Conservation (phyloP, 2,329 filamentous ascomycete genomes). For the Torrubiellomyces zombiae region DNA sequence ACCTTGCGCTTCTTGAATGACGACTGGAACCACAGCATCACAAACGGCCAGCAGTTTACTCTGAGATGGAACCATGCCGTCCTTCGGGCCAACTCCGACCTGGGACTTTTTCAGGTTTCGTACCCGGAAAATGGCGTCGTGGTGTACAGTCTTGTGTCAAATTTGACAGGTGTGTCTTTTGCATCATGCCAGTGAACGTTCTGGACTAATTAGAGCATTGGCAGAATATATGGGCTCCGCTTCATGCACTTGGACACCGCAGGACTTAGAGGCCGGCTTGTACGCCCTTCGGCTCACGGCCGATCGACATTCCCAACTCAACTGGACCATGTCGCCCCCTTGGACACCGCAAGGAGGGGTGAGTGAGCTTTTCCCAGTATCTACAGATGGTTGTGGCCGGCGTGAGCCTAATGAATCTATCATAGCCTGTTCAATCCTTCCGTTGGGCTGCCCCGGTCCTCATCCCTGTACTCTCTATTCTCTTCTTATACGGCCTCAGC, state of each 20-base stretch:
- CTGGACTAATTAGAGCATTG: constrained; percentile 3
- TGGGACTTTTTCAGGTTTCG: constrained; percentile 14
- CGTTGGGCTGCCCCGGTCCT: constrained; percentile 13
- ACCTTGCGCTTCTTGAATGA: constrained; percentile 16
- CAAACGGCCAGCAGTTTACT: constrained; percentile 13
- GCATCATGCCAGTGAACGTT: background rate
- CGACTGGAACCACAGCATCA: constrained; percentile 17
- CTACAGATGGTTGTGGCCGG: no score
- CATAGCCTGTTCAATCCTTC: no score
- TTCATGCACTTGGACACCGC: constrained; percentile 14
- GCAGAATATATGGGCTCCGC: constrained; percentile 10
- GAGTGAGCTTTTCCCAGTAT: constrained; percentile 3
- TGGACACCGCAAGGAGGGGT: constrained; percentile 13
- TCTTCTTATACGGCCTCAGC: constrained; percentile 13
- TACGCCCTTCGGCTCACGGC: constrained; percentile 15
- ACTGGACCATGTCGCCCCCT: constrained; percentile 15
- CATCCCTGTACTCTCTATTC: constrained; percentile 13
- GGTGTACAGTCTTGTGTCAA: constrained; percentile 12
- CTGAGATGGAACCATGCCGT: constrained; percentile 15
- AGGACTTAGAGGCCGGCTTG: constrained; percentile 10
- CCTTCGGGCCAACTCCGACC: constrained; percentile 6
- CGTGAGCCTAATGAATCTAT: no score
- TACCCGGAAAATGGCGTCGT: constrained; percentile 15
- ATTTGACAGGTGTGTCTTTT: constrained; percentile 13
- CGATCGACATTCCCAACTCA: constrained; percentile 7